Percentiles rank a stretch among this genome's conserved stretches.
Conservation (phyloP, 1,139 yeast genomes). For the Schwanniomyces etchellsii region DNA sequence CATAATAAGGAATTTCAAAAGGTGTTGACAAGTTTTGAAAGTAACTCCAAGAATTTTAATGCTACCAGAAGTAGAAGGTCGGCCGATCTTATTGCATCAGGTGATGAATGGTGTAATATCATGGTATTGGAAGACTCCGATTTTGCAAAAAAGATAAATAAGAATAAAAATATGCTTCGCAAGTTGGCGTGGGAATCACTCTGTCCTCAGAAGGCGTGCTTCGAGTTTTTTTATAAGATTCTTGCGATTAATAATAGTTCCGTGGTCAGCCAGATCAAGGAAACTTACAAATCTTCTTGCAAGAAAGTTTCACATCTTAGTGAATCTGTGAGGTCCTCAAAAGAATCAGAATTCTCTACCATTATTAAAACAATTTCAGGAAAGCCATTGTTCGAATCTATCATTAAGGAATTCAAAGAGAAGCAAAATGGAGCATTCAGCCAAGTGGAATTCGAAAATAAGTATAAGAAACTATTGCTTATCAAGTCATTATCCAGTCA, state of each 20-base stretch:
- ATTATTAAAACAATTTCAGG: constrained; percentile 18
- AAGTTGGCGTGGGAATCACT: constrained; percentile 37
- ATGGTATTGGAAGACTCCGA: constrained; percentile 14
- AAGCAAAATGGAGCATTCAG: constrained; percentile 8
- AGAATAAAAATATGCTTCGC: constrained; percentile 27
- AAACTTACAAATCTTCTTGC: constrained; percentile 16
- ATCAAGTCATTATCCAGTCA: constrained; percentile 32
- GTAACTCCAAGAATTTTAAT: constrained; percentile 15
- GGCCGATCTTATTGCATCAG: constrained; percentile 14
- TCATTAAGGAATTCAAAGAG: constrained; percentile 14
- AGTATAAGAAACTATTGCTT: constrained; percentile 28
- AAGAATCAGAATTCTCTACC: constrained; percentile 30
- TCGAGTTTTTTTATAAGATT: constrained; percentile 23
- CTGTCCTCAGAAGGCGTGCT: constrained; percentile 23
- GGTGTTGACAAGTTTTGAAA: constrained; percentile 27
- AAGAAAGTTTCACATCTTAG: constrained; percentile 20
- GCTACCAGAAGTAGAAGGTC: constrained; percentile 17
- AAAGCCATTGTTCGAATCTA: constrained; percentile 28
- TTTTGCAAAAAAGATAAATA: constrained; percentile 21
- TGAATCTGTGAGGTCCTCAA: constrained; percentile 22
- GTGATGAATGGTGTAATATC: constrained; percentile 24
- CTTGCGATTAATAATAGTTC: constrained; percentile 14
- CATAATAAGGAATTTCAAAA: constrained; percentile 36
- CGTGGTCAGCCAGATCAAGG: constrained; percentile 12
- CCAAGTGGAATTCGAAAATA: constrained; percentile 9